These are phyloP conservation scores for Lentinula edodes DNA, from an alignment of 768 basidiomycete genomes.

Conservation along the genomic window DNA sequence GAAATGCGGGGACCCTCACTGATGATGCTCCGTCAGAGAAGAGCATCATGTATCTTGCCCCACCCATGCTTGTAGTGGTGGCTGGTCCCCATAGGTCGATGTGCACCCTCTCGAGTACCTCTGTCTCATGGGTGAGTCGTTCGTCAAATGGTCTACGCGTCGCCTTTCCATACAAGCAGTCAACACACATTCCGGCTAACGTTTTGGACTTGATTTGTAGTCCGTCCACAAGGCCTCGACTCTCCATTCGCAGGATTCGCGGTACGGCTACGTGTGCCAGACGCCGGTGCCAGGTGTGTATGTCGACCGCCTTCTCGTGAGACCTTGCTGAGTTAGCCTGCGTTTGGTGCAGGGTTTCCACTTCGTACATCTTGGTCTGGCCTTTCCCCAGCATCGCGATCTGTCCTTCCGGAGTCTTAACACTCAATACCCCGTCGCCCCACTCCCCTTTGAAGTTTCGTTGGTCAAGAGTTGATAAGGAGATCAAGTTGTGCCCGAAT, in stretches of 20 bases:
- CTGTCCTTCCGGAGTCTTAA: no score
- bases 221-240: constrained; percentile 14
- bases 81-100: constrained; percentile 22
- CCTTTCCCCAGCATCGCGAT: no score
- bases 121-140: constrained; percentile 8
- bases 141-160: constrained; percentile 16
- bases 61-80: constrained; percentile 10
- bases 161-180: constrained; percentile 22
- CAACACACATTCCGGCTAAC: constrained; percentile 10
- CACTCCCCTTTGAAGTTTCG: no score
- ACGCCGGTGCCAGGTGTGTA: no score
- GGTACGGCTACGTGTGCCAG: constrained; percentile 10
- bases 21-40: constrained; percentile 17
- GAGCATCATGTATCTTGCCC: constrained; percentile 18
- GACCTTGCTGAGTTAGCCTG: no score
- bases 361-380: no score
- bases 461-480: no score
- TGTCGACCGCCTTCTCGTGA: no score
- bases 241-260: constrained; percentile 10
- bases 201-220: constrained; percentile 10
- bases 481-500: no score
- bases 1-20: constrained; percentile 11
- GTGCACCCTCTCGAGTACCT: constrained; percentile 13
- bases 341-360: no score
- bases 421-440: no score